Conservation (phyloP, 2,329 filamentous ascomycete species). For the Pyrenophora seminiperda region DNA sequence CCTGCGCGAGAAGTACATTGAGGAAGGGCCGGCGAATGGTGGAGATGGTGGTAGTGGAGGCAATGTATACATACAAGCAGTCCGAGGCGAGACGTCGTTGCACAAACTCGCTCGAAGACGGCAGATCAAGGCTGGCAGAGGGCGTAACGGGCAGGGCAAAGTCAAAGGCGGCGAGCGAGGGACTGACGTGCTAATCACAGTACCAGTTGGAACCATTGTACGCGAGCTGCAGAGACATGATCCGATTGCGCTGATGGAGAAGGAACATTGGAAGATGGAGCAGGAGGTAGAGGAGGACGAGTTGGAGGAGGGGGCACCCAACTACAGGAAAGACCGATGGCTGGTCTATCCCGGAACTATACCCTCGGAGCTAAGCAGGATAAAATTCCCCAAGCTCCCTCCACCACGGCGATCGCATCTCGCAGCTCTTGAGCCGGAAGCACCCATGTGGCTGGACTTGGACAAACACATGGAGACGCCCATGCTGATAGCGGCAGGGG, state of each 20-base stretch:
- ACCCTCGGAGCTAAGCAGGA: slow-evolving; percentile 68
- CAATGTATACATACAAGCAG: slow-evolving; percentile 91
- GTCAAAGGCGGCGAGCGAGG: slow-evolving; percentile 76
- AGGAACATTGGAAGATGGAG: slow-evolving; percentile 38
- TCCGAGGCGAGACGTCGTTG: slow-evolving; percentile 86
- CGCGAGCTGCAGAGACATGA: slow-evolving; percentile 80
- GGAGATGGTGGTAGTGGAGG: slow-evolving; percentile 92
- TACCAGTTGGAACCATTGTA: slow-evolving; percentile 90
- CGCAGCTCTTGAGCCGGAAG: slow-evolving; percentile 70
- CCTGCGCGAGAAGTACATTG: slow-evolving; percentile 85
- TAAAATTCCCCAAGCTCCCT: slow-evolving; percentile 63
- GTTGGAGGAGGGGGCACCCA: slow-evolving; percentile 42
- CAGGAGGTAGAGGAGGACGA: slow-evolving; percentile 29
- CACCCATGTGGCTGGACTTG: slow-evolving; percentile 67
- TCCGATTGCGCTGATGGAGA: slow-evolving; percentile 71
- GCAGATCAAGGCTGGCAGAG: slow-evolving; percentile 73
- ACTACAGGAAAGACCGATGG: slow-evolving; percentile 71
- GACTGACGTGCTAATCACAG: slow-evolving; percentile 84
- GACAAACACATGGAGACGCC: slow-evolving; percentile 77
- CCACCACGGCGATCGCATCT: slow-evolving; percentile 62
- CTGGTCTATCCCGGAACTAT: slow-evolving; percentile 81
- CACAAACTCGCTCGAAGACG: slow-evolving; percentile 85
- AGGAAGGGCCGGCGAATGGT: slow-evolving; percentile 89
- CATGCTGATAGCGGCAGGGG: slow-evolving; percentile 83
- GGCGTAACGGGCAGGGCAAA: slow-evolving; percentile 79